Percentiles rank a stretch among this genome's conserved stretches.
Evolutionary conservation across 2,329 filamentous ascomycete species (phyloP).

Genomic region (Colletotrichum sidae): DNA sequence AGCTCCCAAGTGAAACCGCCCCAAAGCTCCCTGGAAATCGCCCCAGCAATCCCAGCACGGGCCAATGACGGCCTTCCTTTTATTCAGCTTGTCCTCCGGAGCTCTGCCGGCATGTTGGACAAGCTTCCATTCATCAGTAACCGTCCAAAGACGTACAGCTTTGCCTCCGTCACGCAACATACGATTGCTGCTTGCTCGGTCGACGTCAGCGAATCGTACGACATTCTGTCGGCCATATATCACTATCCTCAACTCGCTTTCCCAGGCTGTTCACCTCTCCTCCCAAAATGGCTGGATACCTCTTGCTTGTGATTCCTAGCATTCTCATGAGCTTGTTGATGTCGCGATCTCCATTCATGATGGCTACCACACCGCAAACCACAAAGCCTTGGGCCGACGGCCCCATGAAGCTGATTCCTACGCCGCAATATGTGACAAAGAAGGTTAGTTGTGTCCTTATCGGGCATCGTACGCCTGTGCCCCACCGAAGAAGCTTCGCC

Average conservation of each 20-base stretch:
- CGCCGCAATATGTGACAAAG: conserved; percentile 64
- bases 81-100: conserved; percentile 26
- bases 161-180: conserved; percentile 19
- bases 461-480: conserved; percentile 1
- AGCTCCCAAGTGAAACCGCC: conserved; percentile 32
- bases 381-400: conserved; percentile 63
- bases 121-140: background rate
- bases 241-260: conserved; percentile 2
- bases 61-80: conserved; percentile 31
- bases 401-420: conserved; percentile 65
- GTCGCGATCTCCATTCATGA: conserved; percentile 50
- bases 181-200: background rate
- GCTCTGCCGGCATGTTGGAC: background rate
- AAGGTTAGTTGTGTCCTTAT: conserved; percentile 50
- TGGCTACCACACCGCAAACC: conserved; percentile 48
- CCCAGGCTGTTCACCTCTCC: conserved; percentile 14
- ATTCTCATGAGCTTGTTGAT: conserved; percentile 47
- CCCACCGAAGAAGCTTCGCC: conserved; percentile 6
- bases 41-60: conserved; percentile 13
- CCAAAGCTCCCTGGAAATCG: conserved; percentile 33
- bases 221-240: conserved; percentile 26
- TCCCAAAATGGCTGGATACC: conserved; percentile 34
- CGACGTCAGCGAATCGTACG: conserved; percentile 28
- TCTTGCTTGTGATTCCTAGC: conserved; percentile 45
- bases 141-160: conserved; percentile 10